A percentile compares a stretch with the other conserved stretches of the same genome.
phyloP scores from a whole-genome alignment of 805 yeast species.

The Vanderwaltozyma yarrowii region DNA sequence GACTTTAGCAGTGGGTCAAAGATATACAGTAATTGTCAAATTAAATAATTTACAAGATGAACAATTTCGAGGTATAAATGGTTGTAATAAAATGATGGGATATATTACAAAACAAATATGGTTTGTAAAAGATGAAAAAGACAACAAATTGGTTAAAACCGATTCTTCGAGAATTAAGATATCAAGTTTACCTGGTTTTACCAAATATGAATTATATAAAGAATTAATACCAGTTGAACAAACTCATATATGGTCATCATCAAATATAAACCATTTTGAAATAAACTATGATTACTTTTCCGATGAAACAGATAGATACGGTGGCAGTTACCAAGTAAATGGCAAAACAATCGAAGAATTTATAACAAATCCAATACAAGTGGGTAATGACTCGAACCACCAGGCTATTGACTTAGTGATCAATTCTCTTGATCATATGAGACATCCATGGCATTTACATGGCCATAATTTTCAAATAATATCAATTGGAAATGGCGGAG shows the following conservation, averaged over 20 bases:
- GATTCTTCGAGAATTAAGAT: slow-evolving; percentile 21
- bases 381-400: slow-evolving; percentile 29
- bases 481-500: slow-evolving; percentile 36
- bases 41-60: slow-evolving; percentile 32
- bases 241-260: not conserved
- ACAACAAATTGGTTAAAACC: not conserved
- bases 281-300: slow-evolving; percentile 42
- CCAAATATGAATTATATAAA: slow-evolving; percentile 13
- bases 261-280: slow-evolving; percentile 17
- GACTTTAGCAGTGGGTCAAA: slow-evolving; percentile 64
- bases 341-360: slow-evolving; percentile 50
- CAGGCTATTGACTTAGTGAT: slow-evolving; percentile 51
- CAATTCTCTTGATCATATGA: slow-evolving; percentile 57
- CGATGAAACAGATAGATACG: too few relatives aligned
- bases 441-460: slow-evolving; percentile 57
- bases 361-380: slow-evolving; percentile 31
- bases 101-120: slow-evolving; percentile 29
- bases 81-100: slow-evolving; percentile 43
- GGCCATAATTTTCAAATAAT: slow-evolving; percentile 49
- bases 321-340: slow-evolving; percentile 41
- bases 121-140: slow-evolving; percentile 5
- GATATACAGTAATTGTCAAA: slow-evolving; percentile 53
- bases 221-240: slow-evolving; percentile 12
- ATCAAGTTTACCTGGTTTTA: slow-evolving; percentile 29
- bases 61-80: slow-evolving; percentile 34